Percentiles rank a stretch among this genome's conserved stretches.
These are phyloP conservation scores for Angophora floribunda DNA, from an alignment of 345 rosid species.

Conservation along the genomic window DNA sequence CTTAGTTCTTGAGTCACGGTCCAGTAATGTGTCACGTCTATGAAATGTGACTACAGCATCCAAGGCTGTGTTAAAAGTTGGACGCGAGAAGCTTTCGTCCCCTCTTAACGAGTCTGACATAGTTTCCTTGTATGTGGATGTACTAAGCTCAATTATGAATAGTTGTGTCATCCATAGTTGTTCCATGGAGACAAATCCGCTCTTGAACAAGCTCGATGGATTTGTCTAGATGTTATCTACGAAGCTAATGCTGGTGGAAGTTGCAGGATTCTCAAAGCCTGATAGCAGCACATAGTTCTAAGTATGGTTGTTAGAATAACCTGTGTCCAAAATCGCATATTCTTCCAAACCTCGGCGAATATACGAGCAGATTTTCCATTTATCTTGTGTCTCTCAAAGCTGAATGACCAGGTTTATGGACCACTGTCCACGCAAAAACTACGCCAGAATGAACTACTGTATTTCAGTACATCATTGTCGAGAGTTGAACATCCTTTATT, in stretches of 20 bases:
- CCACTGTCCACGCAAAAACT: neutral
- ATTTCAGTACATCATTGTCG: neutral
- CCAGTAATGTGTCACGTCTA: neutral
- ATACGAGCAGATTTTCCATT: neutral
- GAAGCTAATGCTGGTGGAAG: neutral
- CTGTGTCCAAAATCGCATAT: neutral
- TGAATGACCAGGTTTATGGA: neutral
- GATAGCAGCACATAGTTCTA: neutral
- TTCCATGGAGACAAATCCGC: neutral
- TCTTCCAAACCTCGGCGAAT: neutral
- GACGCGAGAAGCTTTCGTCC: neutral
- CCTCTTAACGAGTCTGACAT: neutral
- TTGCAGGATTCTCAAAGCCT: neutral
- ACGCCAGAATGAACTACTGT: neutral
- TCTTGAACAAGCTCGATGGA: neutral
- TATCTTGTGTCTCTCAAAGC: neutral
- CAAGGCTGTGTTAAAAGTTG: neutral
- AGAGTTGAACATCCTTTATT: neutral
- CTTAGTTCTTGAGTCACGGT: neutral
- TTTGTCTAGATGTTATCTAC: neutral
- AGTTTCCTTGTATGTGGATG: neutral
- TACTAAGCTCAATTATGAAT: neutral
- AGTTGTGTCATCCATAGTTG: neutral
- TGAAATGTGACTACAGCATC: neutral
- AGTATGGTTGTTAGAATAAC: neutral